Conservation (phyloP, 352 stramenopile genomes). For the Globisporangium cystogenes region DNA sequence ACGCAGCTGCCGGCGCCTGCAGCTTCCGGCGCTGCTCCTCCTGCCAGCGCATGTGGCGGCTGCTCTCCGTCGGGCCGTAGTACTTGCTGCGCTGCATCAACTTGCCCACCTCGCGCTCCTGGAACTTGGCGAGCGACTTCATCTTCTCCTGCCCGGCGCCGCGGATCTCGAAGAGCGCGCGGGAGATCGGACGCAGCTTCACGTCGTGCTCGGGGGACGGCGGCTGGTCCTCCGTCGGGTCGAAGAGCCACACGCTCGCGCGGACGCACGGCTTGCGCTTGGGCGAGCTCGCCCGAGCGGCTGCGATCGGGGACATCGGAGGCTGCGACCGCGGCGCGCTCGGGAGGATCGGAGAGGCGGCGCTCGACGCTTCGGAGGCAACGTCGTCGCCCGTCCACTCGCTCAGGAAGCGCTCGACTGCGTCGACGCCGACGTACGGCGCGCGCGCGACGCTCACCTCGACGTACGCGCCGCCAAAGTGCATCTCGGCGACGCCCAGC, state of each 20-base stretch:
- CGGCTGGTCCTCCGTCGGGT: constrained; percentile 42
- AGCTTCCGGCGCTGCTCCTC: constrained; percentile 54
- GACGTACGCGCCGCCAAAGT: constrained; percentile 47
- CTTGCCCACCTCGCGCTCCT: constrained; percentile 44
- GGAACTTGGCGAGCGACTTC: constrained; percentile 46
- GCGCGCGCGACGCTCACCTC: constrained; percentile 29
- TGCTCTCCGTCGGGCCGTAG: constrained; percentile 74
- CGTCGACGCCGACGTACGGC: constrained; percentile 20
- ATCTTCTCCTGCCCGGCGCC: constrained; percentile 50
- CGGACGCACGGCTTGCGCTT: constrained; percentile 23
- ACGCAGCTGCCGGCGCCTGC: constrained; percentile 9
- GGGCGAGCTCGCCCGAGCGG: constrained; percentile 7
- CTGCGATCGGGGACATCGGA: neutral
- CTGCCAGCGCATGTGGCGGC: constrained; percentile 71
- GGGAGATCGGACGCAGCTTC: constrained; percentile 68
- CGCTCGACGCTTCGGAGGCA: constrained; percentile 9
- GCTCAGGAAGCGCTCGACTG: constrained; percentile 16
- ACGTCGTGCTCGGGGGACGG: constrained; percentile 33
- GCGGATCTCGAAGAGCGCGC: constrained; percentile 72
- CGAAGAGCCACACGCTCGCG: constrained; percentile 58
- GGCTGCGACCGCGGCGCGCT: neutral
- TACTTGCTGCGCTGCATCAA: constrained; percentile 66
- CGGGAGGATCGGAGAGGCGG: constrained; percentile 7
- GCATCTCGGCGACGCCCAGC: constrained; percentile 32
- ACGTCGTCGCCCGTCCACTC: constrained; percentile 15